Base-by-base conservation (phyloP, 2,329 filamentous ascomycete species). In the Xylaria sp. region DNA sequence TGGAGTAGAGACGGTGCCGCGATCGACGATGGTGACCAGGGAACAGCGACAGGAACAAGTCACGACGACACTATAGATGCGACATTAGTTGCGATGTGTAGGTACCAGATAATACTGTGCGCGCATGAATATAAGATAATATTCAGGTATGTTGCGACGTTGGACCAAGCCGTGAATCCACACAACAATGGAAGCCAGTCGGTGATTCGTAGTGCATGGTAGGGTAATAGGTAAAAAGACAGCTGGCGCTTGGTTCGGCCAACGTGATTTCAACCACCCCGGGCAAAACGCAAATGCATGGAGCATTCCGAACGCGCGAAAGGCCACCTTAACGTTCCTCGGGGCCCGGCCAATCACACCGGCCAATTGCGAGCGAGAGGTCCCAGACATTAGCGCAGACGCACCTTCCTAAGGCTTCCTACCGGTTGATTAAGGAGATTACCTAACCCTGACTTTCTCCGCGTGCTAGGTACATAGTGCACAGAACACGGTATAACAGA, bases 311-410 rank as follows among this genome's bases (percentile, higher is more conserved):
- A 48, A 48, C 13, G 56, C 54, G 18, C 61, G 65, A 70, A 69
- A 70, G 68, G 68, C 68, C 68, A 70, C 68, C 67, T 70, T 69
- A 64, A 59, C 67, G 63, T 69, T 70, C 57, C 18, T 55, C 58
- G 51, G 58, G 53, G 54, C 58, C 13, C 13, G 47, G 44, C 61
- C 59, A 65, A 63, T 65, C 61, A 61, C 35, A 23, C 56, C 13
- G 44, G 49, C 61, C 63, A 65, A 65, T 65, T 63, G 57, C 34
- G 44, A 55, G 63, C 55, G 57, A 8, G 9, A n/a, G 35, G 35
- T 48, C 42, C 47, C 37, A 39, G 39, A 35, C 23, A 23, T 23
- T 23, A 23, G 23, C 23, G 23, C 23, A 23, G 23, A 23, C 5
- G 23, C 23, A 23, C 23, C 23, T 23, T 23, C 23, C 23, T 23